Base-by-base conservation (phyloP, 805 yeast species). In the Candida cerambycidarum region DNA sequence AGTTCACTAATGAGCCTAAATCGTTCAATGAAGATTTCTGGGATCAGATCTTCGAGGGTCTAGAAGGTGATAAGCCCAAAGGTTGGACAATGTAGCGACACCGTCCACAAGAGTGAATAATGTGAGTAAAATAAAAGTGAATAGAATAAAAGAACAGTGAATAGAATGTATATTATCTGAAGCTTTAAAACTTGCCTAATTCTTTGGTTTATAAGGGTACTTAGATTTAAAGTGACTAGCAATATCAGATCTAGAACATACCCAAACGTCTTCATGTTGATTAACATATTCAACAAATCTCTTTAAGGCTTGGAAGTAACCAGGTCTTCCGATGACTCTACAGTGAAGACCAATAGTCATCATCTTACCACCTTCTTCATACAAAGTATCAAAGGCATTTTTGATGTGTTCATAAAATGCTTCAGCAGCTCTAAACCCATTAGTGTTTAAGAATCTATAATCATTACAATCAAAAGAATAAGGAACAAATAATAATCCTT, bases 371-470 rank as follows among this genome's bases (percentile, higher is more conserved):
- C 48, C 48, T 37, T 47, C 51, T 39, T 38, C 51, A 30, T 47
- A 47, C 13, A 47, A 42, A 19, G 51, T 47, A 24, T 66, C 71
- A 43, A 67, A 67, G 11, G 67, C 64, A 36, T 63, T 58, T 39
- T 59, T 62, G 39, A 65, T 43, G 46, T 67, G 65, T 27, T 59
- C 63, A 17, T 42, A 51, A 39, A 56, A 58, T 12, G 56, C 54
- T 39, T 51, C 43, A 15, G 53, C 52, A 14, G 59, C 51, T 23
- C 59, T 53, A 30, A 56, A 56, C 8, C 61, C 61, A 15, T 51
- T 40, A 3, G 59, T 42, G 38, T 39, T 50, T 38, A 50, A 43
- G 43, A 55, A 53, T 32, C 58, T 52, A 38, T 49, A 58, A 42
- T 58, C 62, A 32, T 58, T 58, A 39, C 52, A 49, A 27, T 54